These are phyloP conservation scores for Nicotiana noctiflora DNA, from an alignment of 257 asterid genomes.

Conservation along the genomic window DNA sequence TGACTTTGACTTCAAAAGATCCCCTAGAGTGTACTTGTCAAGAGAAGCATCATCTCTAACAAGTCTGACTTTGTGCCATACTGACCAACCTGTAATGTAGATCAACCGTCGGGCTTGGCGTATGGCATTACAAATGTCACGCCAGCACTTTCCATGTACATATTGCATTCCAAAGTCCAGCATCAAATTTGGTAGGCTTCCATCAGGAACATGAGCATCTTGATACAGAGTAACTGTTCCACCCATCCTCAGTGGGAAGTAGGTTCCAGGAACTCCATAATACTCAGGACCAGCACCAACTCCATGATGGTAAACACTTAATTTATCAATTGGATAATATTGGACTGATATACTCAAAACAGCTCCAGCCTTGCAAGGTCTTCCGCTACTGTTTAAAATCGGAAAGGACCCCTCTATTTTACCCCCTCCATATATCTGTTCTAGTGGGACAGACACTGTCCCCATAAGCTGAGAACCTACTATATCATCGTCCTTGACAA, in stretches of 20 bases:
- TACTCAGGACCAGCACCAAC: conserved; percentile 91
- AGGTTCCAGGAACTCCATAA: conserved; percentile 79
- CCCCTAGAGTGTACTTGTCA: conserved; percentile 68
- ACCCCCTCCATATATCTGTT: conserved; percentile 66
- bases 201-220: conserved; percentile 98
- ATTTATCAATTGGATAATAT: conserved; percentile 63
- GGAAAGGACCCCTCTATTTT: conserved; percentile 68
- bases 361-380: conserved; percentile 83
- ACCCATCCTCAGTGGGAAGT: conserved; percentile 91
- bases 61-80: conserved; percentile 92
- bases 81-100: conserved; percentile 97
- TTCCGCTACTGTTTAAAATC: conserved; percentile 62
- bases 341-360: conserved; percentile 64
- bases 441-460: conserved; percentile 72
- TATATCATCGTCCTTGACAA: conserved; percentile 83
- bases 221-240: conserved; percentile 87
- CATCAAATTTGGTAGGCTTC: conserved; percentile 59
- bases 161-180: conserved; percentile 69
- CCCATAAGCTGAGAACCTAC: conserved; percentile 96
- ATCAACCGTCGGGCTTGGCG: conserved; percentile 73
- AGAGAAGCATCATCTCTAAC: conserved; percentile 65
- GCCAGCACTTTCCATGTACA: conserved; percentile 92
- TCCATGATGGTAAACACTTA: conserved; percentile 68
- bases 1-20: conserved; percentile 81
- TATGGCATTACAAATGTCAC: conserved; percentile 79